Evolutionary conservation across 345 rosid genomes (phyloP).

Genomic region (Mangifera indica): DNA sequence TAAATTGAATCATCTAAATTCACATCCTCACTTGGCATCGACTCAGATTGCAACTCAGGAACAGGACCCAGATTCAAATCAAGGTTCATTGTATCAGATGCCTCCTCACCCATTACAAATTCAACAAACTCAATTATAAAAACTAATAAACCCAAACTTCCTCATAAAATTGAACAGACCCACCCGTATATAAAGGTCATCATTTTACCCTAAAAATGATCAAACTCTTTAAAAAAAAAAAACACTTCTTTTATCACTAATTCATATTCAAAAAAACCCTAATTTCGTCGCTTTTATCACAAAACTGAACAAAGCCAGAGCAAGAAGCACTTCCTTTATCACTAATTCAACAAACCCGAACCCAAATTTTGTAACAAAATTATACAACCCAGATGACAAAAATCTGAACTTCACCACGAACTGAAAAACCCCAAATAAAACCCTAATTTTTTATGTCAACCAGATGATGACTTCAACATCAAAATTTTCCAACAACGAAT

Average conservation of each 20-base stretch:
- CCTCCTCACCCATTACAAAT: slow-evolving; percentile 65
- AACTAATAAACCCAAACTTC: slow-evolving; percentile 18
- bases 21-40: slow-evolving; percentile 40
- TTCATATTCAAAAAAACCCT: slow-evolving; percentile 16
- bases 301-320: not conserved
- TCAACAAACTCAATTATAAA: slow-evolving; percentile 13
- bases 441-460: slow-evolving; percentile 23
- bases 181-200: not conserved
- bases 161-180: slow-evolving; percentile 7
- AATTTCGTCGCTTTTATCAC: slow-evolving; percentile 3
- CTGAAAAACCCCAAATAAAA: slow-evolving; percentile 8
- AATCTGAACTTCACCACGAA: slow-evolving; percentile 1
- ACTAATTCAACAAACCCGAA: slow-evolving; percentile 7
- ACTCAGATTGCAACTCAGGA: slow-evolving; percentile 58
- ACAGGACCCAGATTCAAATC: slow-evolving; percentile 93
- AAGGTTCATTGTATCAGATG: slow-evolving; percentile 84
- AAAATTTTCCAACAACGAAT: not conserved
- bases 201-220: not conserved
- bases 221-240: not conserved
- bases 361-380: not conserved
- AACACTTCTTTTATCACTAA: slow-evolving; percentile 6
- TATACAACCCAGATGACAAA: slow-evolving; percentile 6
- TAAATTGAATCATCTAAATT: slow-evolving; percentile 65
- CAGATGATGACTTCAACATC: slow-evolving; percentile 16
- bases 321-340: slow-evolving; percentile 21